Conservation (phyloP, 2,329 filamentous ascomycete genomes). For the Penicillium sp. region DNA sequence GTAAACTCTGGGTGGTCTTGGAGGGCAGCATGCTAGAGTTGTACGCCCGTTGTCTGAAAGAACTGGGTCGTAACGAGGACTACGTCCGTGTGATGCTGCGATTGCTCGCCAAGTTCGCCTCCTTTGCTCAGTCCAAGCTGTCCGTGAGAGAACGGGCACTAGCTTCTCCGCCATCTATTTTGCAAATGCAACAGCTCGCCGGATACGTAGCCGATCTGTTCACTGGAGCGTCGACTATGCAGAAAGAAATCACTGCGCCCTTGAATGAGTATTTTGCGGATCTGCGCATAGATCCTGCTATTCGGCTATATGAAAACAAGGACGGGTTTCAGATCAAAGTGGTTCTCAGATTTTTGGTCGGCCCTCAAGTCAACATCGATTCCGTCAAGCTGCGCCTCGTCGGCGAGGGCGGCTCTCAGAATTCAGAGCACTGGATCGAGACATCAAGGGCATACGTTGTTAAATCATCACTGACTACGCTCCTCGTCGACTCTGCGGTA, state of each 20-base stretch:
- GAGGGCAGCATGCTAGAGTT: constrained; percentile 80
- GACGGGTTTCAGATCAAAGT: constrained; percentile 72
- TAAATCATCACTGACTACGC: constrained; percentile 49
- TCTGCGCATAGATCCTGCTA: constrained; percentile 60
- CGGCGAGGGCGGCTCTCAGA: constrained; percentile 42
- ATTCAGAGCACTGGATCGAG: constrained; percentile 63
- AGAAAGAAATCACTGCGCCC: constrained; percentile 60
- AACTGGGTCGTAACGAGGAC: constrained; percentile 69
- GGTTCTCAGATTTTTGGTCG: constrained; percentile 63
- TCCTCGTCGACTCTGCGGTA: constrained; percentile 47
- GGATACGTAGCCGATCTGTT: constrained; percentile 41
- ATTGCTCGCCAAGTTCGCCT: constrained; percentile 45
- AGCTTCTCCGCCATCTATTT: constrained; percentile 27
- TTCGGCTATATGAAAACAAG: constrained; percentile 61
- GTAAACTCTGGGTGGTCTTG: constrained; percentile 69
- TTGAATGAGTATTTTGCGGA: constrained; percentile 69
- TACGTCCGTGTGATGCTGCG: constrained; percentile 71
- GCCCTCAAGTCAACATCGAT: constrained; percentile 63
- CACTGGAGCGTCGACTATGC: constrained; percentile 44
- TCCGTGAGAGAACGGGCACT: constrained; percentile 26
- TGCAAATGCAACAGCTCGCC: constrained; percentile 28
- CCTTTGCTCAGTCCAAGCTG: constrained; percentile 28
- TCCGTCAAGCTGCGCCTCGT: constrained; percentile 59
- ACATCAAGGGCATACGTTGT: constrained; percentile 43
- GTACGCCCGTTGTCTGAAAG: constrained; percentile 74